Evolutionary conservation across 208 protist species (phyloP).

Genomic region (Crithidia brevicula): DNA sequence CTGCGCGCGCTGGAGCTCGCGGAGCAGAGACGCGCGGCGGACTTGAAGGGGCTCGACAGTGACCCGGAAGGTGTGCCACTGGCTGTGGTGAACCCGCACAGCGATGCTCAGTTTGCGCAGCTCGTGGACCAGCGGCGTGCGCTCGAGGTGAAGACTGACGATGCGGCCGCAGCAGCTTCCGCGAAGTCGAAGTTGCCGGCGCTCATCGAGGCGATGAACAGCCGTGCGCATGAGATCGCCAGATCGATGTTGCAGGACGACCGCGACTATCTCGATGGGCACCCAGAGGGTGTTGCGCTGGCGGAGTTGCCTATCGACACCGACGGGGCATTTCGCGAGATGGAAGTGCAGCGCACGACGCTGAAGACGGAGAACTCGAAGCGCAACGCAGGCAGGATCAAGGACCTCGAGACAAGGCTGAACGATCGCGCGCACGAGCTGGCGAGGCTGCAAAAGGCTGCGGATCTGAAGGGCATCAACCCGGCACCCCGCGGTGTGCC

Average conservation of each 20-base stretch:
- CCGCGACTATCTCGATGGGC: constrained; percentile 34
- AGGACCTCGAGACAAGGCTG: constrained; percentile 56
- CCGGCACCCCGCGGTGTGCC: constrained; percentile 47
- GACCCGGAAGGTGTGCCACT: constrained; percentile 64
- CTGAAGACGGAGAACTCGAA: constrained; percentile 68
- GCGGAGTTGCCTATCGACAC: constrained; percentile 61
- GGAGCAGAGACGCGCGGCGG: constrained; percentile 48
- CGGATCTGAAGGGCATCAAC: constrained; percentile 59
- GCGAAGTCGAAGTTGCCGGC: constrained; percentile 40
- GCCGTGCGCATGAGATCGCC: constrained; percentile 47
- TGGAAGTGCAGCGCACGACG: constrained; percentile 62
- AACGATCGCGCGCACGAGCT: constrained; percentile 69
- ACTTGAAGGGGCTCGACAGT: constrained; percentile 38
- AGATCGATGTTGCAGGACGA: constrained; percentile 37
- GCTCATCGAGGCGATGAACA: constrained; percentile 41
- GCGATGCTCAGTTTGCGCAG: constrained; percentile 46
- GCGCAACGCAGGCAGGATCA: constrained; percentile 49
- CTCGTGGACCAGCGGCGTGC: constrained; percentile 54
- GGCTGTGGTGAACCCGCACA: constrained; percentile 44
- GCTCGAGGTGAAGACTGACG: constrained; percentile 33
- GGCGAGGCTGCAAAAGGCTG: constrained; percentile 60
- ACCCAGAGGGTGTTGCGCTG: constrained; percentile 65
- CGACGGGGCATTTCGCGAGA: constrained; percentile 49
- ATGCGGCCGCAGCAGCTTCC: constrained; percentile 21
- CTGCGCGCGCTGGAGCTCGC: constrained; percentile 51